Evolutionary conservation across 495 filamentous ascomycete species (phyloP), one percentile per base, ranked within the genome.

Genomic region (Bryoglossum gracile): DNA sequence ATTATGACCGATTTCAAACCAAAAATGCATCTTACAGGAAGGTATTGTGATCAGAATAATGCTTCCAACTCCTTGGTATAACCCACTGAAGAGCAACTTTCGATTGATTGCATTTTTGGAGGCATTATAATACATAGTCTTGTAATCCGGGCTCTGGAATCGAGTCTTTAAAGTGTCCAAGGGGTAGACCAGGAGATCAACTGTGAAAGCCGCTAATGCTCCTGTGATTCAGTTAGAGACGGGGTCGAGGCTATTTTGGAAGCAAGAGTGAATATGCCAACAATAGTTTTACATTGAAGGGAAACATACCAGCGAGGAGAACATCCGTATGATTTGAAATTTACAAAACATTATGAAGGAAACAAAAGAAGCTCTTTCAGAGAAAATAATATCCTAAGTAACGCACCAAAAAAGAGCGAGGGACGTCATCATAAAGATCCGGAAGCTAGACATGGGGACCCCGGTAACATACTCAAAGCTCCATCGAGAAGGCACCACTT

Each of bases 11-110:
- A n/a, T n/a, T n/a, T n/a, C n/a, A n/a, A n/a, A n/a, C n/a, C n/a
- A n/a, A n/a, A n/a, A n/a, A n/a, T n/a, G n/a, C n/a, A 86, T 65
- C 72, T 51, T 58, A 86, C 85, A 88, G 24, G 88, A 85, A 3
- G 90, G 90, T 19, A 94, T 73, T 0, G 90, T 95, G 8, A 87
- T 82, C n/a, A 95, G 63, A 4, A 95, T 81, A 2, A 94, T 84
- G 59, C 86, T 90, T 42, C 88, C 87, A 6, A 94, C 77, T 3
- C 90, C 89, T 65, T 95, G 89, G 57, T 95, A 95, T 11, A 95
- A 56, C 0, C 90, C 89, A 4, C 74, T 71, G 48, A 89, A 86
- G 4, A 88, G 70, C 0, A 76, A 58, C 23, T 70, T 60, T 30
- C 73, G 64, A 28, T 74, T 78, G 19, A 81, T 62, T 1, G 69